A percentile compares a stretch with the other conserved stretches of the same genome.
Evolutionary conservation across 441 rosid species (phyloP).

Genomic region (Omphalea diandra): DNA sequence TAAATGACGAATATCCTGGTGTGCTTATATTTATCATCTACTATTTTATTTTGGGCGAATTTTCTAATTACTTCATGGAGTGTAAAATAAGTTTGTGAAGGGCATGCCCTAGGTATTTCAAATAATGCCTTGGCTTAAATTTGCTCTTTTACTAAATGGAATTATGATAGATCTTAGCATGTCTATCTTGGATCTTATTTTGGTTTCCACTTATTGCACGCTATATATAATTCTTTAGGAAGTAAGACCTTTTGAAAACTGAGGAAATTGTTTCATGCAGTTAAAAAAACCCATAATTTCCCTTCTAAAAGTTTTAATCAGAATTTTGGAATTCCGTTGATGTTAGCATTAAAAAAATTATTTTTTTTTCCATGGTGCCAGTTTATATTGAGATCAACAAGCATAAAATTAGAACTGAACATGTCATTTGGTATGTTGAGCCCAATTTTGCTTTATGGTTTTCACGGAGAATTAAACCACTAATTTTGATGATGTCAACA

Average conservation of each 20-base stretch:
- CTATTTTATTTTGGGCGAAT: too few species aligned
- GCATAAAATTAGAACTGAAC: background rate
- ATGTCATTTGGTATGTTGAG: background rate
- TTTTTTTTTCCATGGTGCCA: background rate
- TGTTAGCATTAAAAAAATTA: background rate
- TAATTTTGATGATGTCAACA: background rate
- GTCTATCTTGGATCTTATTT: background rate
- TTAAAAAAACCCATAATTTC: too few species aligned
- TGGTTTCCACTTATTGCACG: background rate
- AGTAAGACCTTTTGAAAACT: background rate
- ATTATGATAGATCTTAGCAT: too few species aligned
- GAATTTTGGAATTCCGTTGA: background rate
- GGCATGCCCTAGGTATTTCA: background rate
- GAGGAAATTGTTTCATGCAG: background rate
- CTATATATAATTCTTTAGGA: background rate
- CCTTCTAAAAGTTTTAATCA: background rate
- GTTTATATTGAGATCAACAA: background rate
- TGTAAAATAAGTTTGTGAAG: background rate
- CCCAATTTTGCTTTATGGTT: background rate
- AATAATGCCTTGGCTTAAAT: background rate
- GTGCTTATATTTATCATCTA: background rate
- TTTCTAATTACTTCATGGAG: background rate
- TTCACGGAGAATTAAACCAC: background rate
- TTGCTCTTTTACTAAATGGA: background rate
- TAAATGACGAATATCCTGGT: background rate